phyloP scores from a whole-genome alignment of 371 early-diverging fungal genomes.

The Mucor lusitanicus region DNA sequence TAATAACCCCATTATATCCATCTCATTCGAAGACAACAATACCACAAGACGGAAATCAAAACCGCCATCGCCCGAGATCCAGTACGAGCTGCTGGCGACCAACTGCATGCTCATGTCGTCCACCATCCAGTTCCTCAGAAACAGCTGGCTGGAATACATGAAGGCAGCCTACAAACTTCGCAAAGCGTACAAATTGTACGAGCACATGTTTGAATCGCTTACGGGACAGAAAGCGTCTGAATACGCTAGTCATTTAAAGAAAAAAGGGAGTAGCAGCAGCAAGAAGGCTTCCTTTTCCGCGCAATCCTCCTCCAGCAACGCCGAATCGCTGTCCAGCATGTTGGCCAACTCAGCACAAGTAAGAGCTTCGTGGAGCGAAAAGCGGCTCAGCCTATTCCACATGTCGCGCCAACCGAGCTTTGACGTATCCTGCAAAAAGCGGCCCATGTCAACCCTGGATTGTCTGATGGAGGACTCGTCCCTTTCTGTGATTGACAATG shows the following conservation, averaged over 20 bases:
- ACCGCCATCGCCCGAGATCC: constrained; percentile 19
- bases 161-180: constrained; percentile 48
- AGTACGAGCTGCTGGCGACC: constrained; percentile 43
- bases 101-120: constrained; percentile 53
- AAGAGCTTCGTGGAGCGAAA: constrained; percentile 26
- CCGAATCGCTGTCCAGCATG: constrained; percentile 1
- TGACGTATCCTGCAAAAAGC: background rate
- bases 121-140: constrained; percentile 48
- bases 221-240: constrained; percentile 46
- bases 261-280: constrained; percentile 9
- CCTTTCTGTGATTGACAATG: constrained; percentile 16
- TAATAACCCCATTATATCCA: background rate
- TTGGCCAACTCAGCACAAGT: constrained; percentile 9
- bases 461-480: background rate
- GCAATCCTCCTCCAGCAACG: background rate
- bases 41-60: background rate
- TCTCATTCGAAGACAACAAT: background rate
- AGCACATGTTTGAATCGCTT: constrained; percentile 45
- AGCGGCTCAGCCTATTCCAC: constrained; percentile 30
- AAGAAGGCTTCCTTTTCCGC: background rate
- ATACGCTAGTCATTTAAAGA: constrained; percentile 32
- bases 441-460: constrained; percentile 7
- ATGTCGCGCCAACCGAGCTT: background rate
- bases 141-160: constrained; percentile 54
- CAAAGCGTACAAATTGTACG: constrained; percentile 51